phyloP scores from a whole-genome alignment of 2,329 filamentous ascomycete species.

The Coleophoma eucalyptorum region DNA sequence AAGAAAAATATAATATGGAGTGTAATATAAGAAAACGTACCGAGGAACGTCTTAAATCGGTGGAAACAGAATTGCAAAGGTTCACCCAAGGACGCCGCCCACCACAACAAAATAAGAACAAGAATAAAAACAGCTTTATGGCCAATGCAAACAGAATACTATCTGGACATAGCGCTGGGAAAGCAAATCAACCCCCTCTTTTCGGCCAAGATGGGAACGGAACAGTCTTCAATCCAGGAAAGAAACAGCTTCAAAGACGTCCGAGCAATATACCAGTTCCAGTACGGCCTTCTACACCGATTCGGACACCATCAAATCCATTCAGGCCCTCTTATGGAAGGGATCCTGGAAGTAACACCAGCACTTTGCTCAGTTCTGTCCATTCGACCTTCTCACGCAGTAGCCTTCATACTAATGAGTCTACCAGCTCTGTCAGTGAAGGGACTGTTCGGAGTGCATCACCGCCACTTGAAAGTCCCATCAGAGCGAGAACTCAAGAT shows the following conservation, averaged over 20 bases:
- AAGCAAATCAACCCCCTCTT: background rate
- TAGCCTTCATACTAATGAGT: constrained; percentile 9
- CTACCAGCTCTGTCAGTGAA: constrained; percentile 11
- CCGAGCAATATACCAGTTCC: constrained; percentile 8
- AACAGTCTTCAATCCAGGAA: background rate
- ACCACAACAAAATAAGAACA: constrained; percentile 6
- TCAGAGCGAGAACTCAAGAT: constrained; percentile 1
- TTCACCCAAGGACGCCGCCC: constrained; percentile 1
- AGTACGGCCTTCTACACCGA: constrained; percentile 11
- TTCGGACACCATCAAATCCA: constrained; percentile 1
- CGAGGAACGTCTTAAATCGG: constrained; percentile 9
- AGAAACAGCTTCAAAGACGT: background rate
- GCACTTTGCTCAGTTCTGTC: constrained; percentile 12
- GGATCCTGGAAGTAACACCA: constrained; percentile 11
- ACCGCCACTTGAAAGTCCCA: constrained; percentile 11
- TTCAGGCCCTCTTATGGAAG: background rate
- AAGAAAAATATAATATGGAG: constrained; percentile 15
- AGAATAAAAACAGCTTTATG: background rate
- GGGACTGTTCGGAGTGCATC: constrained; percentile 8
- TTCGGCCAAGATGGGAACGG: background rate
- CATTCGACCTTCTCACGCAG: constrained; percentile 13
- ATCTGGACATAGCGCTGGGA: background rate
- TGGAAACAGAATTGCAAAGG: constrained; percentile 5
- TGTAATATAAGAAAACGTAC: constrained; percentile 9
- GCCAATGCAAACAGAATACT: background rate